Base-by-base conservation (phyloP, 768 basidiomycete species). In the Candolleomyces eurysporus region DNA sequence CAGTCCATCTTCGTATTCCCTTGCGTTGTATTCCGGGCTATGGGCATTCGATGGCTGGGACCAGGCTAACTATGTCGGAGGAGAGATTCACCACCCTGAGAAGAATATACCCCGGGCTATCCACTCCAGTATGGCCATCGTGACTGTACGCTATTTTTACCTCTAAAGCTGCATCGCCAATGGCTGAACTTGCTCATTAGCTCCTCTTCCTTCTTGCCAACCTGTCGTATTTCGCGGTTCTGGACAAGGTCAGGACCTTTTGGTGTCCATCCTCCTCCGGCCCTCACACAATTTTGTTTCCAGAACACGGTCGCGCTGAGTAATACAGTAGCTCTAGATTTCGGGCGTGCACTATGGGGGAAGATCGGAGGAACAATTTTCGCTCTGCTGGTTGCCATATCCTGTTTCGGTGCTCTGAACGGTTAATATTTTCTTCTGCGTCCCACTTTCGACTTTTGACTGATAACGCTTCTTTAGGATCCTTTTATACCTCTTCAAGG, bases 11-110 rank as follows among this genome's bases (percentile, higher is more conserved):
- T 80, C 86, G 2, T 98, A 94, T 75, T 92, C 96, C 6, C 78
- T 98, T n/a, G 96, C 96, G 0, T 78, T 98, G 6, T 99, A 97
- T 73, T 96, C 94, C 11, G 93, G 94, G 3, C 76, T 98, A 4
- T 98, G 91, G 93, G 95, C 95, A 2, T 95, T 93, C 65, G 95
- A 95, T 72, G 96, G 96, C 0, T 99, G 95, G 95, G 96, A 96
- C 68, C 90, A 92, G 73, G 89, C 84, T 31, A 95, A 94, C 70
- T 96, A 90, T 64, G 92, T 98, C 16, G 92, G 90, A 14, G 96
- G 92, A 31, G 94, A 94, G 73, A 91, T 98, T 77, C 76, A 80
- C 58, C 84, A 89, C 62, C 87, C 92, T 2, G 85, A 89, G 68
- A 90, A 85, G 69, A 94, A 95, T 67, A 89, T 98, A 51, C 96